Percentiles rank a stretch among this genome's conserved stretches.
Evolutionary conservation across 768 basidiomycete species (phyloP).

Genomic region (button mushroom (Agaricus bisporus)): DNA sequence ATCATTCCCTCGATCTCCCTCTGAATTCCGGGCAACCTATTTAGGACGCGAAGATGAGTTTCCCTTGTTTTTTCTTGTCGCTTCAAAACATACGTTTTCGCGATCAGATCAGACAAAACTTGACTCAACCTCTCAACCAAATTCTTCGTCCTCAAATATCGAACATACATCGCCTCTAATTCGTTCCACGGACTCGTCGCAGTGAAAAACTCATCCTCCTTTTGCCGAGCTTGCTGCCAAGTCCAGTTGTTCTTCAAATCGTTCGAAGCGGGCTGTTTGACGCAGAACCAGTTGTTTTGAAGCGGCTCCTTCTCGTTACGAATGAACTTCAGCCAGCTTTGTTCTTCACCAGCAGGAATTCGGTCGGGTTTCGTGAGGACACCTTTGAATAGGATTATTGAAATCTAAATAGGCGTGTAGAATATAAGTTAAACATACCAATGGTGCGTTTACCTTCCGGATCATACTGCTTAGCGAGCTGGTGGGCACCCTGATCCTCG

Average conservation of each 20-base stretch:
- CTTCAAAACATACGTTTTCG: slow-evolving; percentile 40
- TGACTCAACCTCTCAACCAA: slow-evolving; percentile 52
- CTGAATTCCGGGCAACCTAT: slow-evolving; percentile 58
- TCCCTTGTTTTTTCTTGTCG: background rate
- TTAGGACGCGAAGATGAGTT: background rate
- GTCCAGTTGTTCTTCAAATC: slow-evolving; percentile 45
- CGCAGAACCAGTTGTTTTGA: slow-evolving; percentile 54
- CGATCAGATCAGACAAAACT: slow-evolving; percentile 58
- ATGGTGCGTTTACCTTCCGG: slow-evolving; percentile 63
- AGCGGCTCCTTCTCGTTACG: slow-evolving; percentile 46
- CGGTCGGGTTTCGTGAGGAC: slow-evolving; percentile 74
- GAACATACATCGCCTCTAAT: slow-evolving; percentile 42
- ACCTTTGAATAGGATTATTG: slow-evolving; percentile 28
- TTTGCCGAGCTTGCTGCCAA: slow-evolving; percentile 55
- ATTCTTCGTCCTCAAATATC: slow-evolving; percentile 44
- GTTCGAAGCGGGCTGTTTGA: slow-evolving; percentile 47
- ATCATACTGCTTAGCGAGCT: slow-evolving; percentile 54
- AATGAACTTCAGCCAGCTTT: slow-evolving; percentile 51
- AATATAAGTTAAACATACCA: slow-evolving; percentile 32
- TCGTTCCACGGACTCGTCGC: slow-evolving; percentile 46
- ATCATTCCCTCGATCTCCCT: slow-evolving; percentile 48
- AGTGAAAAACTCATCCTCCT: slow-evolving; percentile 54
- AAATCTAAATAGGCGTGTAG: background rate
- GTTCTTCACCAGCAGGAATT: slow-evolving; percentile 49
- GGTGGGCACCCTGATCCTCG: slow-evolving; percentile 71